These are phyloP conservation scores for Metschnikowia arizonensis DNA, from an alignment of 805 yeast species.

Conservation along the genomic window DNA sequence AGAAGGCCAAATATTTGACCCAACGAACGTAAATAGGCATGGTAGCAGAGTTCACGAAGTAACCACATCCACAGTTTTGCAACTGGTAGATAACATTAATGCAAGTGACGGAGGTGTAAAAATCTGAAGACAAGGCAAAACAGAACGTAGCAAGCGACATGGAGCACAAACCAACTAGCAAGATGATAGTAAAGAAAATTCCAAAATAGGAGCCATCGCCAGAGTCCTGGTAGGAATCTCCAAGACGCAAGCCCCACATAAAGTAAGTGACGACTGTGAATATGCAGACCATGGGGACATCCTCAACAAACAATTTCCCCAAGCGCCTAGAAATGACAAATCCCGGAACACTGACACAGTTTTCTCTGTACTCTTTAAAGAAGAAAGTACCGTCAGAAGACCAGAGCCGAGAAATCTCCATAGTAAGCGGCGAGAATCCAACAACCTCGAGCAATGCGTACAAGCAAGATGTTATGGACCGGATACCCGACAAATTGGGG, in stretches of 20 bases:
- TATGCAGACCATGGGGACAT: conserved; percentile 55
- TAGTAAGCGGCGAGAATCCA: conserved; percentile 38
- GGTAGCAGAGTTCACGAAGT: conserved; percentile 64
- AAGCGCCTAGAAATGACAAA: conserved; percentile 63
- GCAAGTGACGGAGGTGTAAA: conserved; percentile 57
- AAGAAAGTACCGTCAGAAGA: conserved; percentile 33
- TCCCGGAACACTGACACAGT: conserved; percentile 62
- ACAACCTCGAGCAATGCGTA: conserved; percentile 37
- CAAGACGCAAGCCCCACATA: conserved; percentile 65
- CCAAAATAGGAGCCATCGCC: conserved; percentile 41
- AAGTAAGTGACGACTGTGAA: conserved; percentile 64
- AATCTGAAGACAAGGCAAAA: conserved; percentile 57
- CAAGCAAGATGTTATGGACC: conserved; percentile 46
- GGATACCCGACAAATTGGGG: conserved; percentile 55
- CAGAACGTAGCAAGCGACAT: conserved; percentile 51
- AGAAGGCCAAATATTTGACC: conserved; percentile 71
- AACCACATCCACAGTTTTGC: conserved; percentile 77
- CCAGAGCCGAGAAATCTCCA: conserved; percentile 41
- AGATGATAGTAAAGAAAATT: conserved; percentile 53
- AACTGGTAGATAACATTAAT: conserved; percentile 63
- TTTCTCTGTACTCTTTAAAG: conserved; percentile 63
- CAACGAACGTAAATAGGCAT: conserved; percentile 86
- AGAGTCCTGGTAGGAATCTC: conserved; percentile 8
- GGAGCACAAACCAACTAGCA: conserved; percentile 55
- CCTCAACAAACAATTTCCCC: conserved; percentile 65